These are phyloP conservation scores for Endothia cerciana DNA, from an alignment of 2,329 filamentous ascomycete genomes.

Conservation along the genomic window DNA sequence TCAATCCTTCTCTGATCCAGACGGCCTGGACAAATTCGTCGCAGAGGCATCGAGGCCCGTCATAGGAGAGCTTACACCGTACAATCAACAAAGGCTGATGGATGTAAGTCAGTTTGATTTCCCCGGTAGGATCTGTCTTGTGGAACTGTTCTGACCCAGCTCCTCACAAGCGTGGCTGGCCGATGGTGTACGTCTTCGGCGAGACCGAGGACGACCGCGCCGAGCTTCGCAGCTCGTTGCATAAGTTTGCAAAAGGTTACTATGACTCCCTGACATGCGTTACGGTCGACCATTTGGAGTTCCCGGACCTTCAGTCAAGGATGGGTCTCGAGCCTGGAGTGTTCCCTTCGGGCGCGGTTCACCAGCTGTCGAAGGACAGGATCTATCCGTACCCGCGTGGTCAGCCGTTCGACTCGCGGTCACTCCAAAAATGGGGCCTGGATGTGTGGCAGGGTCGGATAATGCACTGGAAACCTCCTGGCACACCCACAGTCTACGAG, in stretches of 20 bases:
- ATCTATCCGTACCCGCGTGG: constrained; percentile 43
- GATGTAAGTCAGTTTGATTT: constrained; percentile 37
- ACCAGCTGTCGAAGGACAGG: constrained; percentile 41
- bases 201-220: constrained; percentile 36
- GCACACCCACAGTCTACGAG: constrained; percentile 33
- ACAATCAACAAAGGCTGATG: constrained; percentile 40
- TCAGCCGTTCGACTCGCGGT: constrained; percentile 33
- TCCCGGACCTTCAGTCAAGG: constrained; percentile 39
- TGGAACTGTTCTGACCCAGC: no score
- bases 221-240: constrained; percentile 36
- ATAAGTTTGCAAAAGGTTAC: constrained; percentile 39
- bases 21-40: constrained; percentile 36
- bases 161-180: constrained; percentile 37
- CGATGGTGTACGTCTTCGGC: constrained; percentile 45
- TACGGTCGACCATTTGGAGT: constrained; percentile 41
- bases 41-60: constrained; percentile 36
- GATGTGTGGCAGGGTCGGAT: constrained; percentile 44
- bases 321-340: constrained; percentile 38
- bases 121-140: neutral
- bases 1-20: constrained; percentile 26
- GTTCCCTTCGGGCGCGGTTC: constrained; percentile 41
- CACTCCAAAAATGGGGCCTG: constrained; percentile 42
- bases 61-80: constrained; percentile 39
- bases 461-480: constrained; percentile 40
- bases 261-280: constrained; percentile 42